phyloP scores from a whole-genome alignment of 2,329 filamentous ascomycete genomes.

The Fusarium sp. region DNA sequence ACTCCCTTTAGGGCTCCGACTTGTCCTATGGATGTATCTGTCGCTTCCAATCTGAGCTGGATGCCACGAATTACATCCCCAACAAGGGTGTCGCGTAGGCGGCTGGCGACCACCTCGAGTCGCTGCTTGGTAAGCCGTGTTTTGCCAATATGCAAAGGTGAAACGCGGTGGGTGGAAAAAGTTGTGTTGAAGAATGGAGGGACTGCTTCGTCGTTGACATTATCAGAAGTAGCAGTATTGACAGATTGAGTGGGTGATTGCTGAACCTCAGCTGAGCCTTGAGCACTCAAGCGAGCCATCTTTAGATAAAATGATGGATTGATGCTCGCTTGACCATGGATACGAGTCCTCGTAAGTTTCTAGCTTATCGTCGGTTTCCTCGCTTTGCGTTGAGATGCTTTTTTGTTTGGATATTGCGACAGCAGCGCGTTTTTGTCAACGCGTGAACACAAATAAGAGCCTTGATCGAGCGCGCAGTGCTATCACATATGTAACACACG shows the following conservation, averaged over 20 bases:
- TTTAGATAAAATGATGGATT: no score
- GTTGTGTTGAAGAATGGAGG: conserved; percentile 70
- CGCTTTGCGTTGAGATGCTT: background rate
- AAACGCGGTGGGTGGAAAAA: conserved; percentile 68
- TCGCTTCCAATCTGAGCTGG: conserved; percentile 63
- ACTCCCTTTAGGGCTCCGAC: conserved; percentile 62
- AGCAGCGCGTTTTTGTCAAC: conserved; percentile 5
- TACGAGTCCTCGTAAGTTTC: background rate
- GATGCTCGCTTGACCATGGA: background rate
- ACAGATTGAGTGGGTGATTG: conserved; percentile 38
- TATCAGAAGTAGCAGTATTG: conserved; percentile 22
- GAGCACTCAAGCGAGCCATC: conserved; percentile 46
- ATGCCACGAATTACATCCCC: conserved; percentile 72
- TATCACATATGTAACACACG: background rate
- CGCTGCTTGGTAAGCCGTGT: conserved; percentile 55
- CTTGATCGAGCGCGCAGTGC: background rate
- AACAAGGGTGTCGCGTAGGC: conserved; percentile 67
- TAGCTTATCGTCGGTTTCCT: background rate
- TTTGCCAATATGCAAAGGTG: conserved; percentile 64
- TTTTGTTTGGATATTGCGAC: background rate
- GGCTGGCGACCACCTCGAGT: conserved; percentile 60
- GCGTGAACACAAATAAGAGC: background rate
- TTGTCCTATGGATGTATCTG: conserved; percentile 56
- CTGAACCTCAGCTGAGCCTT: conserved; percentile 32
- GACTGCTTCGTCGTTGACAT: conserved; percentile 34